Percentiles rank a stretch among this genome's conserved stretches.
phyloP scores from a whole-genome alignment of 176 grass and related monocot genomes.

The Alloteropsis semialata region DNA sequence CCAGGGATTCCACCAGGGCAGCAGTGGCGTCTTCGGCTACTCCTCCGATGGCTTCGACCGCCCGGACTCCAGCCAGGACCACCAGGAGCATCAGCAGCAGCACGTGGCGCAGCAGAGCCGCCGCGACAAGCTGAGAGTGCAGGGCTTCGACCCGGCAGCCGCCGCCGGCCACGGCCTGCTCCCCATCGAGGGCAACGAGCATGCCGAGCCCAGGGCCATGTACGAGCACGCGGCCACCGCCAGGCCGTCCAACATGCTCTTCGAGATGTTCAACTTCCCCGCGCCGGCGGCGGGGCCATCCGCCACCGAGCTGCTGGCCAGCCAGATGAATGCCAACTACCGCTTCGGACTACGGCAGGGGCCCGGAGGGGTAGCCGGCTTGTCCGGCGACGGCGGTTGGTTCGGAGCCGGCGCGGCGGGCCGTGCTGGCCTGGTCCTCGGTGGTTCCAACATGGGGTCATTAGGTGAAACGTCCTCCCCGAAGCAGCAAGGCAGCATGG shows the following conservation, averaged over 20 bases:
- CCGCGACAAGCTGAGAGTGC: constrained; percentile 88
- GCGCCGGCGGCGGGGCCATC: constrained; percentile 48
- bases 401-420: constrained; percentile 29
- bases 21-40: constrained; percentile 69
- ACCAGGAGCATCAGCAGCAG: constrained; percentile 43
- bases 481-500: constrained; percentile 42
- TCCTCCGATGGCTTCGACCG: constrained; percentile 61
- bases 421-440: constrained; percentile 51
- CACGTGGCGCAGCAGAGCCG: constrained; percentile 96
- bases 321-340: constrained; percentile 70
- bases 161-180: constrained; percentile 49
- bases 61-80: constrained; percentile 40
- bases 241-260: constrained; percentile 76
- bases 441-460: constrained; percentile 36
- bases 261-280: constrained; percentile 95
- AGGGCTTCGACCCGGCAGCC: constrained; percentile 54
- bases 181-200: constrained; percentile 44
- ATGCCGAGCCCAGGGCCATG: constrained; percentile 47
- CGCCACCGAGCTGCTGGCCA: constrained; percentile 71
- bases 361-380: constrained; percentile 8
- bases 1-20: constrained; percentile 83
- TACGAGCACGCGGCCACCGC: constrained; percentile 61
- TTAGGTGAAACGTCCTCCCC: constrained; percentile 57
- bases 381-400: constrained; percentile 53
- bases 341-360: constrained; percentile 43